Evolutionary conservation across 768 basidiomycete species (phyloP), one percentile per base, ranked within the genome.

Genomic region (Leucosporidium scottii): DNA sequence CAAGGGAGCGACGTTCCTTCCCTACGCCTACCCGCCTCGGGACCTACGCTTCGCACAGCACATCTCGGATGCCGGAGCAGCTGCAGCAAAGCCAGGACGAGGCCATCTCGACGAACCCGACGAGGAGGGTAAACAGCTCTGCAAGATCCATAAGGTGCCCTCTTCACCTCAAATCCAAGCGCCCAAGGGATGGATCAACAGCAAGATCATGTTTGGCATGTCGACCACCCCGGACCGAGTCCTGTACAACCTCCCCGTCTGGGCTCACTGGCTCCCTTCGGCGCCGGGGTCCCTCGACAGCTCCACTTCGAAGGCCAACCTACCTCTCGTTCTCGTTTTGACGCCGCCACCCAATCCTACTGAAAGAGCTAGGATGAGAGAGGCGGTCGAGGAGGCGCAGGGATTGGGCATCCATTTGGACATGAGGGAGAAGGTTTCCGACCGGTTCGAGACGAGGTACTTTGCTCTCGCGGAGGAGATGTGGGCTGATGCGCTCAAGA

Each of bases 381-480:
- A 73, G 51, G 68, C 68, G 7, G 48, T 66, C 27, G 68, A 70
- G 10, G 68, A 67, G 58, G 68, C 72, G n/a, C 61, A 67, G 49
- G 59, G 5, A 25, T 20, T 65, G 25, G 72, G 72, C 4, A 65
- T 73, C 63, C 57, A 59, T 17, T 58, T 73, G 36, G 58, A 67
- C 61, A 65, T 73, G 34, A 20, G 66, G 23, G 15, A 34, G 28
- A 25, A 55, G 7, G 68, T 65, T 49, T 61, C 66, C 10, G 68
- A 69, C 17, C 36, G 72, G 60, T 73, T 69, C 64, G 72, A 73
- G 66, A 73, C 68, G 63, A 47, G 72, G 60, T 73, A 73, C 66
- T 73, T 73, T 58, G 64, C 61, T 6, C 44, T 73, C 15, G 68
- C 58, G 1, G 66, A 70, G 61, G 72, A 73, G 58, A 62, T 73